A percentile compares a stretch with the other conserved stretches of the same genome.
These are phyloP conservation scores for Prunus dulcis DNA, from an alignment of 306 rosid species.

Conservation along the genomic window DNA sequence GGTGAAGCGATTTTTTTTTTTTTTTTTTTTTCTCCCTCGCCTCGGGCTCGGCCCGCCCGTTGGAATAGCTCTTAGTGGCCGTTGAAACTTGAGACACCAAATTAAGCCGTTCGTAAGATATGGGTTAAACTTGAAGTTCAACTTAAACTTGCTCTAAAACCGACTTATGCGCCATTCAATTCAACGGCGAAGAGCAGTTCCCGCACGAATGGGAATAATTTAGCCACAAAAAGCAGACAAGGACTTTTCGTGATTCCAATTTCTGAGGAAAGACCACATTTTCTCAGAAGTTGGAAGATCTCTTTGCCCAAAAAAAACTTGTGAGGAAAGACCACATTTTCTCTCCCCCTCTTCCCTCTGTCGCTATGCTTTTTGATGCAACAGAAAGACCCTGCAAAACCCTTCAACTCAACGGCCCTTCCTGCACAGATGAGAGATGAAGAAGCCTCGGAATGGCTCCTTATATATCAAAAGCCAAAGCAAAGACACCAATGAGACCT, in stretches of 20 bases:
- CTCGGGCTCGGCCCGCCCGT: no score
- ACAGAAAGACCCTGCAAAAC: conserved; percentile 5
- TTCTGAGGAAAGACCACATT: background rate
- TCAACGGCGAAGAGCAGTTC: conserved; percentile 19
- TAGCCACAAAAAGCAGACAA: conserved; percentile 17
- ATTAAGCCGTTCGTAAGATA: background rate
- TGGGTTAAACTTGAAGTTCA: background rate
- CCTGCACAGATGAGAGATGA: conserved; percentile 46
- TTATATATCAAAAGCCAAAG: conserved; percentile 32
- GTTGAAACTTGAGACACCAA: background rate
- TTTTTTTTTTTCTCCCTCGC: no score
- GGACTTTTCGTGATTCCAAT: background rate
- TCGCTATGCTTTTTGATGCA: background rate
- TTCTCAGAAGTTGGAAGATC: background rate
- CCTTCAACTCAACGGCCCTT: background rate
- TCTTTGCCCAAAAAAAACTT: no score
- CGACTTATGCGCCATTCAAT: conserved; percentile 10
- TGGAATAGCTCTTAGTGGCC: background rate
- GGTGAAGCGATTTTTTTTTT: no score
- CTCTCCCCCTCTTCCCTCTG: background rate
- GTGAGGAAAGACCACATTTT: background rate
- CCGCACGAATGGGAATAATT: conserved; percentile 13
- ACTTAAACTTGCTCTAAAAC: background rate
- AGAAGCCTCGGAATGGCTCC: conserved; percentile 32
- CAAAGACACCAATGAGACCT: conserved; percentile 15